Conservation (phyloP, 2,329 filamentous ascomycete species). For the Botrytis byssoidea region DNA sequence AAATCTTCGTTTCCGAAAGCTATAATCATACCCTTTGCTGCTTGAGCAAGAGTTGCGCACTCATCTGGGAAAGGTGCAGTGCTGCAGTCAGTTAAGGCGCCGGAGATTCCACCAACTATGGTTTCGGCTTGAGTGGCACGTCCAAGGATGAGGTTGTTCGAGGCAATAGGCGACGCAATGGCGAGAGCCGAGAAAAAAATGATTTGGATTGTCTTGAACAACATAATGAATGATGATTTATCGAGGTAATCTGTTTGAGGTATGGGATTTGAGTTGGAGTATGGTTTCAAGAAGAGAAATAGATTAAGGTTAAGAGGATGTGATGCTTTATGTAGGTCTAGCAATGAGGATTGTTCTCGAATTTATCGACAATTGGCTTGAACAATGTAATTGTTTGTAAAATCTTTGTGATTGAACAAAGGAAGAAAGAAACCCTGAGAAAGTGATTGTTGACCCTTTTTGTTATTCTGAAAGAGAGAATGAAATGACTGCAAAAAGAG, state of each 20-base stretch:
- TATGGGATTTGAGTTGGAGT: background rate
- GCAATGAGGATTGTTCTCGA: background rate
- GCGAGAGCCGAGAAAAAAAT: background rate
- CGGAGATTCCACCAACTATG: conserved; percentile 44
- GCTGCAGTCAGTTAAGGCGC: conserved; percentile 46
- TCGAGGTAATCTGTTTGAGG: background rate
- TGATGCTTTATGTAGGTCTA: background rate
- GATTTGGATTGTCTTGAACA: background rate
- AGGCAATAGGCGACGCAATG: background rate
- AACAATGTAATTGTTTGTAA: background rate
- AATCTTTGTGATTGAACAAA: background rate
- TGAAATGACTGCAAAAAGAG: background rate
- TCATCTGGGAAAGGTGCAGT: conserved; percentile 46
- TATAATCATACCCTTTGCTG: background rate
- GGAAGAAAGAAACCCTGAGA: background rate
- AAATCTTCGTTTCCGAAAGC: background rate
- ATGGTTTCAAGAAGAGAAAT: background rate
- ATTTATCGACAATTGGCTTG: background rate
- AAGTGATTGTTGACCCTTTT: background rate
- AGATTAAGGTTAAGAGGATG: background rate
- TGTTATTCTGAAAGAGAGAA: background rate
- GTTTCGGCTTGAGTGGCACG: background rate
- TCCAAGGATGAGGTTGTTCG: background rate
- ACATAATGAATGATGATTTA: background rate
- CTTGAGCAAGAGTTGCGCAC: conserved; percentile 50